Evolutionary conservation across 768 basidiomycete species (phyloP), one percentile per base, ranked within the genome.

Genomic region (Thelephora ganbajun): DNA sequence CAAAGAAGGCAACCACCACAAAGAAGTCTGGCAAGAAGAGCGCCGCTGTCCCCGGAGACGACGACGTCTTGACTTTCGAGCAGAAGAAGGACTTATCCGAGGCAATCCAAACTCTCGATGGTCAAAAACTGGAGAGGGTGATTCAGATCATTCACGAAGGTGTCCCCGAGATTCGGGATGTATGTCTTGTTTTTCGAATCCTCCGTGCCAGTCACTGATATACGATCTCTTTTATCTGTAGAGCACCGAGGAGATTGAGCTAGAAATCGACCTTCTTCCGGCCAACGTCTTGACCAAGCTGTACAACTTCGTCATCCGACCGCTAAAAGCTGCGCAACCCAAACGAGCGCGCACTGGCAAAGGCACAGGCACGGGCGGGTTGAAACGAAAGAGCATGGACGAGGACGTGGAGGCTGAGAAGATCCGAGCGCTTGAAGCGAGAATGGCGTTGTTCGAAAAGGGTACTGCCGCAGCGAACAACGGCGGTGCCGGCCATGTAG

Each of bases 1-100:
- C 56, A 30, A 69, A 54, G 33, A 62, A 65, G 35, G 18, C 16
- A 14, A 22, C 39, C 22, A 16, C 9, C 16, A 79, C 79, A 67
- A 80, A 79, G 65, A 67, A 69, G 54, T 77, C 73, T 57, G 54
- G 65, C 33, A 86, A 85, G 71, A 84, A 83, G 61, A 69, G 60
- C 12, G 56, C 71, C 35, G 65, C 74, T 9, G 39, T 22, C 12
- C 39, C 12, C 14, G 39, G 16, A 7, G 85, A 89, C 54, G 83
- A 88, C 56, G 87, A 91, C 49, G 79, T 83, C 2, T 72, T 97
- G 34, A 84, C 88, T 45, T 88, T 94, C 61, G 89, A 91, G 54
- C 94, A 98, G 71, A 99, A 99, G 82, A 92, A 96, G 66, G 91
- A 97, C 60, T 69, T 99, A 48, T 94, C 92, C 58, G 92, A 97